Evolutionary conservation across 2,329 filamentous ascomycete genomes (phyloP).

Genomic region (Mycosphaerelloides madeirae): DNA sequence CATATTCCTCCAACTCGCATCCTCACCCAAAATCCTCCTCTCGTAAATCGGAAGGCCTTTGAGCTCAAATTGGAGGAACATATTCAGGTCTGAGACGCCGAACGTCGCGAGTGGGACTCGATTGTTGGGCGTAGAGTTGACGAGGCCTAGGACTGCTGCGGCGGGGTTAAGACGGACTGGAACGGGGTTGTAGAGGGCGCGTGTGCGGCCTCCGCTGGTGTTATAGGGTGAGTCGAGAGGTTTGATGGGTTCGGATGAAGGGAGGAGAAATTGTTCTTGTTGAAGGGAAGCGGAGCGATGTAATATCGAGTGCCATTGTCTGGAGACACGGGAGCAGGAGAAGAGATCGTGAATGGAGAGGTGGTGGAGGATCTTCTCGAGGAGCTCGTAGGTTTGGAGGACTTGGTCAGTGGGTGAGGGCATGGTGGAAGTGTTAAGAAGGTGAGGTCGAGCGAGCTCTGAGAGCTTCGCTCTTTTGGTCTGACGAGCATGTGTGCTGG

Average conservation of each 20-base stretch:
- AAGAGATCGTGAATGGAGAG: slow-evolving; percentile 8
- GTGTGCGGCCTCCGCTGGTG: slow-evolving; percentile 4
- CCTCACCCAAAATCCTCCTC: background rate
- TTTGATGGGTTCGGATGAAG: background rate
- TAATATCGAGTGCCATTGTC: slow-evolving; percentile 5
- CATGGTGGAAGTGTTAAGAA: background rate
- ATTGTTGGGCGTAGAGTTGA: background rate
- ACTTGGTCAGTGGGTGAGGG: background rate
- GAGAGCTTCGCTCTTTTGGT: no score
- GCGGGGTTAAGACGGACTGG: slow-evolving; percentile 4
- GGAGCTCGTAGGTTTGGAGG: slow-evolving; percentile 12
- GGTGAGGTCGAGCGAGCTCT: no score
- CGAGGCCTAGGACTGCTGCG: background rate
- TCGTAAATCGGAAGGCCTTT: slow-evolving; percentile 8
- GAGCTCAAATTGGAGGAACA: slow-evolving; percentile 7
- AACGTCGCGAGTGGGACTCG: slow-evolving; percentile 7
- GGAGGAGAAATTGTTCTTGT: slow-evolving; percentile 5
- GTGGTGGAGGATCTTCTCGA: slow-evolving; percentile 8
- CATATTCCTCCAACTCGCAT: slow-evolving; percentile 8
- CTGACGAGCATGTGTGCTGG: no score
- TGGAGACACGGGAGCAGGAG: slow-evolving; percentile 1
- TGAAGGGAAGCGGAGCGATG: slow-evolving; percentile 3
- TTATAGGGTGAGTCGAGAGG: slow-evolving; percentile 4
- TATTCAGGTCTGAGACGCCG: slow-evolving; percentile 3
- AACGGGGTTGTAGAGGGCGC: slow-evolving; percentile 2